Evolutionary conservation across 768 basidiomycete species (phyloP).

Genomic region (Boletus reticulatus): DNA sequence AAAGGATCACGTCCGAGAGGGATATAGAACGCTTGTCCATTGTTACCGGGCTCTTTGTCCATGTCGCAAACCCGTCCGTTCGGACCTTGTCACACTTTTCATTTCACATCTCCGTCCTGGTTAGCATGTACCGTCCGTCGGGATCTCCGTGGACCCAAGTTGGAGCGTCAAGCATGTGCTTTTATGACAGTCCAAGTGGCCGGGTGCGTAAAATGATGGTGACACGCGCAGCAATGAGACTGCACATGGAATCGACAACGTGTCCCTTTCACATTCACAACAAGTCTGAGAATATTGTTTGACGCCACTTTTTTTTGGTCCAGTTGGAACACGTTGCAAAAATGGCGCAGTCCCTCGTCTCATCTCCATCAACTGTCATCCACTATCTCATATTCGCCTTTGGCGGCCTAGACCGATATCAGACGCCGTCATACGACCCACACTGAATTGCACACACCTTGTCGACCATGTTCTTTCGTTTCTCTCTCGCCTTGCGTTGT

Average conservation of each 20-base stretch:
- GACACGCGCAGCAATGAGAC: not conserved
- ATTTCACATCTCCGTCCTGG: not conserved
- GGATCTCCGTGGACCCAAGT: constrained; percentile 3
- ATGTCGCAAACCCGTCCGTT: not conserved
- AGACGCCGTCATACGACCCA: not conserved
- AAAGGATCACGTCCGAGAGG: not conserved
- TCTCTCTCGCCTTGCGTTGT: constrained; percentile 77
- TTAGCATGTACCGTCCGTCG: not conserved
- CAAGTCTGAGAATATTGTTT: too few species aligned
- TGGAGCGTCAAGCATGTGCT: not conserved
- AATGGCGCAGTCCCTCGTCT: too few species aligned
- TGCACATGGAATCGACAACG: not conserved
- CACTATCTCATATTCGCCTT: constrained; percentile 68
- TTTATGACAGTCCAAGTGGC: not conserved
- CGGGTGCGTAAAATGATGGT: not conserved
- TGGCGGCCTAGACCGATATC: constrained; percentile 49
- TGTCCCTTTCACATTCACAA: too few species aligned
- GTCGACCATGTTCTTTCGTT: constrained; percentile 63
- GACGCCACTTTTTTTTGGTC: not conserved
- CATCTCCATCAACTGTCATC: constrained; percentile 36
- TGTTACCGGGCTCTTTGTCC: not conserved
- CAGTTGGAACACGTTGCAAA: too few species aligned
- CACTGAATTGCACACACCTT: constrained; percentile 48
- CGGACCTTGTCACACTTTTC: not conserved
- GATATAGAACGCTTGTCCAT: not conserved